Conservation (phyloP, 306 rosid genomes). For the Begonia fuchsioides region DNA sequence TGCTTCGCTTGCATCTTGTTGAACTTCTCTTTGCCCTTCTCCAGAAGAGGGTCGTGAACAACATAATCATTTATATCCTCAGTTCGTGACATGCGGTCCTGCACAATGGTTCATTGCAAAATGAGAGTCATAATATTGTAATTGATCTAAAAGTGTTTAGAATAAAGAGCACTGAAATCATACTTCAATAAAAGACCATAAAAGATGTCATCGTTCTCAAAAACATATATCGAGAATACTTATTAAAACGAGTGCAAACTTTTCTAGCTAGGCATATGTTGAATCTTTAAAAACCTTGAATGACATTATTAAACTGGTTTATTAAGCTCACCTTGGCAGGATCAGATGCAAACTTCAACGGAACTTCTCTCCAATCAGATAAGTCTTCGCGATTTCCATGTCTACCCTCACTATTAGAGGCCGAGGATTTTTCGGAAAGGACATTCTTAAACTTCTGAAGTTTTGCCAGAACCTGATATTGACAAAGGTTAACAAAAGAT, state of each 20-base stretch:
- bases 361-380: slow-evolving; percentile 57
- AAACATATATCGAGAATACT: no score
- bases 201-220: no score
- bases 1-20: slow-evolving; percentile 85
- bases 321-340: slow-evolving; percentile 52
- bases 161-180: no score
- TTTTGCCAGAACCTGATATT: slow-evolving; percentile 55
- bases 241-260: background rate
- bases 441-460: slow-evolving; percentile 52
- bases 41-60: slow-evolving; percentile 84
- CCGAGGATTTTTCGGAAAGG: slow-evolving; percentile 21
- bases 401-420: slow-evolving; percentile 25
- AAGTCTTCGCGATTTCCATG: slow-evolving; percentile 31
- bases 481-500: slow-evolving; percentile 5
- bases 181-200: no score
- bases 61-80: slow-evolving; percentile 77
- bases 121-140: background rate
- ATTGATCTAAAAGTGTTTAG: no score
- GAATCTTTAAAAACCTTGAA: slow-evolving; percentile 1
- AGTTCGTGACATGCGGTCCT: slow-evolving; percentile 84
- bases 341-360: slow-evolving; percentile 41
- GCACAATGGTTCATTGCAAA: slow-evolving; percentile 8
- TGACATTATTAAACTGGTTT: background rate
- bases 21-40: slow-evolving; percentile 90
- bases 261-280: no score